phyloP scores from a whole-genome alignment of 2,329 filamentous ascomycete species.

The Aspergillus costaricaensis region DNA sequence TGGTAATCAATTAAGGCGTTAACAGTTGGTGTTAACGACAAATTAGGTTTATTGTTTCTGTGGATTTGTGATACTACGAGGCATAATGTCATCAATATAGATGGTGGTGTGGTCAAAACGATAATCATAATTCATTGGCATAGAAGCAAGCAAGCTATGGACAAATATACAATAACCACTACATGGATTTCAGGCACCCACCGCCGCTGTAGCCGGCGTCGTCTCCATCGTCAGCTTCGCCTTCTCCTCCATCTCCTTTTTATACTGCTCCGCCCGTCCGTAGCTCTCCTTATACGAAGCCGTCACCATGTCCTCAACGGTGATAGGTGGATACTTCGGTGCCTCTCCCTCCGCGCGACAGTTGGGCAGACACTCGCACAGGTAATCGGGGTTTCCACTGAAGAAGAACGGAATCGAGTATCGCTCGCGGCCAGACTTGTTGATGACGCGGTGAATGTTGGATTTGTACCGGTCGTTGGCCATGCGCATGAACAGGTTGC shows the following conservation, averaged over 20 bases:
- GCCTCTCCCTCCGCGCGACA: slow-evolving; percentile 39
- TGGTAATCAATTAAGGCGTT: neutral
- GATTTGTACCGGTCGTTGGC: slow-evolving; percentile 46
- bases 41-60: no score
- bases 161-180: neutral
- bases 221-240: slow-evolving; percentile 7
- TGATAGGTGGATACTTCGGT: slow-evolving; percentile 46
- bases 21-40: no score
- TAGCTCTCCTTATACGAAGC: slow-evolving; percentile 48
- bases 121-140: neutral
- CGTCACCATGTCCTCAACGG: slow-evolving; percentile 45
- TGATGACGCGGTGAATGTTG: slow-evolving; percentile 47
- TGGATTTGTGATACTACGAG: neutral
- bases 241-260: slow-evolving; percentile 36
- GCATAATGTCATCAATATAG: neutral
- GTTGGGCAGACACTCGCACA: slow-evolving; percentile 47
- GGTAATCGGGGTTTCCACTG: slow-evolving; percentile 47
- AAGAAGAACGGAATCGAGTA: slow-evolving; percentile 49
- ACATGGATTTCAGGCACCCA: slow-evolving; percentile 18
- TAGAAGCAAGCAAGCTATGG: neutral
- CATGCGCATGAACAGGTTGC: slow-evolving; percentile 47
- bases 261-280: slow-evolving; percentile 45
- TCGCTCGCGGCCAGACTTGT: slow-evolving; percentile 40
- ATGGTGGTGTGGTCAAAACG: neutral
- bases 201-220: slow-evolving; percentile 11